phyloP scores from a whole-genome alignment of 192 early-diverging fungal species.

The Spizellomyces punctatus region DNA sequence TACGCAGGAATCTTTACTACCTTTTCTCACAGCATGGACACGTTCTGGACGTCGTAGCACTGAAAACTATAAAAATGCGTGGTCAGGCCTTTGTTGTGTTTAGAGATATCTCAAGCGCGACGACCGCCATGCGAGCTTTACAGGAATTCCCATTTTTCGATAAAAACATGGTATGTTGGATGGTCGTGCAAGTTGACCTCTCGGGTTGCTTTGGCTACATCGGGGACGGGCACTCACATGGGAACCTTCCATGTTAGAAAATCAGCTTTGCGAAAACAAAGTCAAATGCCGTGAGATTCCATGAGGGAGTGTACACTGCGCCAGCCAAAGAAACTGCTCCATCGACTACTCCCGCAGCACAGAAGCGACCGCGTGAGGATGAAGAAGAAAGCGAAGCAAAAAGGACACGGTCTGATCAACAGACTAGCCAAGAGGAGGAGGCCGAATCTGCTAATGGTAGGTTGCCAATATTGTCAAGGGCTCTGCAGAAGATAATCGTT shows the following conservation, averaged over 20 bases:
- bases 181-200: background rate
- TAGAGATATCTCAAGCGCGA: conserved; percentile 79
- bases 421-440: conserved; percentile 11
- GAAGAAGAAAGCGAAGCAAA: conserved; percentile 31
- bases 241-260: conserved; percentile 41
- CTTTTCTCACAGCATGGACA: conserved; percentile 87
- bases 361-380: conserved; percentile 31
- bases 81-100: conserved; percentile 96
- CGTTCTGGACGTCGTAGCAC: conserved; percentile 85
- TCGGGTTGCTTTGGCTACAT: background rate
- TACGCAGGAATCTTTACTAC: conserved; percentile 72
- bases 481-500: too few relatives aligned
- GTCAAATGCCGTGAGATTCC: conserved; percentile 71
- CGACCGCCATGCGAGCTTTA: conserved; percentile 80
- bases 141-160: conserved; percentile 89
- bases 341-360: background rate
- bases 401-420: conserved; percentile 26
- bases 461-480: too few relatives aligned
- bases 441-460: conserved; percentile 3
- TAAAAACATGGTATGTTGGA: conserved; percentile 69
- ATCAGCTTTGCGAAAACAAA: conserved; percentile 77
- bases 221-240: too few relatives aligned
- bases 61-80: conserved; percentile 79
- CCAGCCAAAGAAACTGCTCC: background rate
- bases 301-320: conserved; percentile 61